Evolutionary conservation across 208 protist species (phyloP).

Genomic region (Trypanosoma melophagium): DNA sequence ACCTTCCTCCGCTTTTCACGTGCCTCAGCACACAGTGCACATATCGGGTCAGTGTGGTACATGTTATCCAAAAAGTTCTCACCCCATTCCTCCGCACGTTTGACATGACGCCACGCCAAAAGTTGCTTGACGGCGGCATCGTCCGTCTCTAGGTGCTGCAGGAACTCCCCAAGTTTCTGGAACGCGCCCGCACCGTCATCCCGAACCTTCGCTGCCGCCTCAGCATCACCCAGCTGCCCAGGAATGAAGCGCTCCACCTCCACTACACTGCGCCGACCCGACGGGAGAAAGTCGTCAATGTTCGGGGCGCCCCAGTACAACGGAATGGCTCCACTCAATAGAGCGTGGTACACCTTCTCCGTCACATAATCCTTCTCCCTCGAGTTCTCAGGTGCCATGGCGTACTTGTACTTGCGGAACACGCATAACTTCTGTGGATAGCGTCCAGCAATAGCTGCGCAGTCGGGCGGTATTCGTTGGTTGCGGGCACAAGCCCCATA

Average conservation of each 20-base stretch:
- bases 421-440: conserved; percentile 29
- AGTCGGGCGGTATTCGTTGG: not conserved
- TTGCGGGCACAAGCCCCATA: conserved; percentile 7
- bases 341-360: conserved; percentile 68
- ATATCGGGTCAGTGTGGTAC: conserved; percentile 1
- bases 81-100: conserved; percentile 10
- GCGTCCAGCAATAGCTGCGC: not conserved
- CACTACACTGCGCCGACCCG: not conserved
- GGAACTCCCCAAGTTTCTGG: not conserved
- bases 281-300: conserved; percentile 44
- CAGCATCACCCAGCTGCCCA: not conserved
- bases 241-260: conserved; percentile 8
- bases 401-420: conserved; percentile 42
- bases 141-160: conserved; percentile 3
- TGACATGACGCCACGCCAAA: conserved; percentile 7
- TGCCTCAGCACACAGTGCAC: conserved; percentile 6
- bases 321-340: conserved; percentile 42
- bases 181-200: not conserved
- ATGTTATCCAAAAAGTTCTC: conserved; percentile 7
- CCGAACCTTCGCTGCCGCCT: not conserved
- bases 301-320: conserved; percentile 49
- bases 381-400: conserved; percentile 47
- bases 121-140: not conserved
- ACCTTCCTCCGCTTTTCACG: not conserved
- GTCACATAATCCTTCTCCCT: conserved; percentile 58